Evolutionary conservation across 148 eudicot genomes (phyloP), one percentile per base, ranked within the genome.

Genomic region (Rhododendron ovatum): DNA sequence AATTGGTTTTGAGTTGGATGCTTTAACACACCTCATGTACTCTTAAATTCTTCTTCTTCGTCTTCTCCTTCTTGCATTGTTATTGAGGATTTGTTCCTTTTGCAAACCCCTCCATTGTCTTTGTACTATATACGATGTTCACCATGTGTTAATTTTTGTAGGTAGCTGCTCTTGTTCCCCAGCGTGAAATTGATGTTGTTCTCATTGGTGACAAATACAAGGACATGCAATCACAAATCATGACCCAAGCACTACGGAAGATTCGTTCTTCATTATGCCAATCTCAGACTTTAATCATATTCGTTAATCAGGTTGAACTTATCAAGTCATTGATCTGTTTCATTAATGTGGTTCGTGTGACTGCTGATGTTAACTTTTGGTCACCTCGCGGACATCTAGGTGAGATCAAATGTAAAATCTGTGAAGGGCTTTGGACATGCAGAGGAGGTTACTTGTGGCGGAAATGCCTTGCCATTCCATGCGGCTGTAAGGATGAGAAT

Each of bases 91-190:
- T 63, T 63, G 71, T 63, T 28, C 74, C 17, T 11, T 67, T 35
- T 24, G 74, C 74, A 26, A 67, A 67, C 33, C 14, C 17, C 26
- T 5, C 79, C 10, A 18, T 59, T 47, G 18, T 35, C 55, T 79
- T 73, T 73, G 11, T 71, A 71, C 37, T 13, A 33, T 14, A 14
- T 39, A 55, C 2, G 26, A 78, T 0, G 48, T 55, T 63, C 35
- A 30, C 39, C 15, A 24, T 57, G 78, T 79, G n/a, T 65, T 77
- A 48, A 35, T 48, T 81, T 67, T 81, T 90, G 85, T 88, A 98
- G 99, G 99, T 98, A 57, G 99, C 98, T n/a, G 98, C 98, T 82
- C 98, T 98, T 87, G 91, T 95, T 88, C 98, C 99, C 57, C 98
- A 93, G 82, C 67, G 51, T 85, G 98, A 98, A 88, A 39, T 95